Base-by-base conservation (phyloP, 257 asterid genomes). In the Jacaranda mimosifolia region DNA sequence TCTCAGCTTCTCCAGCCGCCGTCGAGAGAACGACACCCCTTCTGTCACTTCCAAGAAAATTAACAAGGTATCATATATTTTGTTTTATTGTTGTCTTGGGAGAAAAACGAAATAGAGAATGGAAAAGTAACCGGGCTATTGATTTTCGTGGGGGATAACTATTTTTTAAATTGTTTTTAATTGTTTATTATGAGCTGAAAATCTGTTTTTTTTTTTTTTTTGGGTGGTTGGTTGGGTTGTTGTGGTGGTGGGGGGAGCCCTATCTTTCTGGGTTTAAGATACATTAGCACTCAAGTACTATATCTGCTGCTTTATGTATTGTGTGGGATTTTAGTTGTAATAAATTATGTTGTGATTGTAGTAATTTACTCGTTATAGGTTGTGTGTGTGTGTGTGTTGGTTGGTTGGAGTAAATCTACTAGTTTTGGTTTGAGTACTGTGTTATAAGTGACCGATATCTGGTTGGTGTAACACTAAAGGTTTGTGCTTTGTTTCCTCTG, bases 1-100 rank as follows among this genome's bases (percentile, higher is more conserved):
- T 58, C 84, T 89, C 76, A 74, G 83, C 57, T 88, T 86, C 82
- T 80, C 88, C 84, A 83, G 88, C 89, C 94, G 95, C 81, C 94
- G 93, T 13, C 79, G 74, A 53, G 80, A 75, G n/a, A 59, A 69
- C 85, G 69, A 72, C 69, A 57, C 84, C 62, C 48, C 84, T 43
- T 58, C 89, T 17, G 43, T 74, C 52, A 21, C 88, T 43, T 71
- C 96, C 55, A 83, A 86, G 82, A 89, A 85, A 68, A 65, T 8
- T 46, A 83, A 65, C 82, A 87, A 89, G 88, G 93, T 85, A 78
- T 19, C 18, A 8, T 5, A 7, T 12, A 32, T 9, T 9, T 55
- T 21, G 5, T 8, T 1, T 65, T 64, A 5, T 19, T 64, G 14
- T 36, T 26, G 1, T 70, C 58, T 14, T 56, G 12, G 49, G 48